phyloP scores from a whole-genome alignment of 2,329 filamentous ascomycete species.

The Cladosporium oxysporum region DNA sequence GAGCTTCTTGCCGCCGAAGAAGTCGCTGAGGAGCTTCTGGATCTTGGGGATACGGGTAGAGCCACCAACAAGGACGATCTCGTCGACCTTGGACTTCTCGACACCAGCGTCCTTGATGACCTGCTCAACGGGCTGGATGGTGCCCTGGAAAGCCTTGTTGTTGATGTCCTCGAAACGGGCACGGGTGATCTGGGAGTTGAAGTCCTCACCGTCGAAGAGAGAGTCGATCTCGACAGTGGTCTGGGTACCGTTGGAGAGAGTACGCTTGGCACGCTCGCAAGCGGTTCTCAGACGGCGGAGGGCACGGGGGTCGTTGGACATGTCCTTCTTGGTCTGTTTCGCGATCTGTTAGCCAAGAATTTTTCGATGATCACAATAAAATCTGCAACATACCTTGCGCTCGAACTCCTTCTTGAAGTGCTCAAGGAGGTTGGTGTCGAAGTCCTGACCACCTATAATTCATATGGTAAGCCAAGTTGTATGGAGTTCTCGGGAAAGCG shows the following conservation, averaged over 20 bases:
- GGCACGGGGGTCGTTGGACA: constrained; percentile 82
- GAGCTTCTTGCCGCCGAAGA: constrained; percentile 99
- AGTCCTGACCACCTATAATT: constrained; percentile 76
- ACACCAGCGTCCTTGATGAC: constrained; percentile 90
- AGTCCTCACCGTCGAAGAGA: constrained; percentile 96
- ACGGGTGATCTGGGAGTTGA: constrained; percentile 95
- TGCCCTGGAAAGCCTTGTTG: constrained; percentile 90
- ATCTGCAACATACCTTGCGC: constrained; percentile 34
- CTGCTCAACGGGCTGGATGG: constrained; percentile 92
- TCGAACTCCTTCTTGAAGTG: constrained; percentile 95
- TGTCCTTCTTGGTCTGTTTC: constrained; percentile 44
- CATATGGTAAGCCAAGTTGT: background rate
- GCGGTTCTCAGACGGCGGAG: constrained; percentile 94
- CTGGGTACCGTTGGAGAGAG: constrained; percentile 94
- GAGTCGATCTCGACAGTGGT: constrained; percentile 99
- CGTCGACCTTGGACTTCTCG: constrained; percentile 89
- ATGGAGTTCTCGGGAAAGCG: background rate
- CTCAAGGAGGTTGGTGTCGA: constrained; percentile 93
- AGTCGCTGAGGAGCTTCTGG: constrained; percentile 96
- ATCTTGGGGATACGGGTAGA: constrained; percentile 98
- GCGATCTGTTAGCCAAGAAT: background rate
- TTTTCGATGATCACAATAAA: background rate
- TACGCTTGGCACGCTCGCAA: constrained; percentile 99
- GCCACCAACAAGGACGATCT: constrained; percentile 98
- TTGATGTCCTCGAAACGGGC: constrained; percentile 99